A percentile compares a stretch with the other conserved stretches of the same genome.
phyloP scores from a whole-genome alignment of 2,329 filamentous ascomycete species.

The Xylaria sp. region DNA sequence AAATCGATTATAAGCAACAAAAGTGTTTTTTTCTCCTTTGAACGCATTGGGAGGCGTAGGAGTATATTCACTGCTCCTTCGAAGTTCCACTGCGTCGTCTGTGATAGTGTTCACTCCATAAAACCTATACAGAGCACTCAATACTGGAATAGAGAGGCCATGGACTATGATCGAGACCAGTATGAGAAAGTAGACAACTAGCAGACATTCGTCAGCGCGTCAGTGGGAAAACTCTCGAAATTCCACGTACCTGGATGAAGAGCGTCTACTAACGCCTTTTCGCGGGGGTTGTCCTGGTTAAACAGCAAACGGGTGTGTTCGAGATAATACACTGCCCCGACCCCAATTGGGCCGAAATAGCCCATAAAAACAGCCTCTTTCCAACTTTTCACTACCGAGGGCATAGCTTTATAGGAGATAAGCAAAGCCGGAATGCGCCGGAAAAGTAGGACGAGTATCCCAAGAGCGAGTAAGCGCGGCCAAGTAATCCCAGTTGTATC shows the following conservation, averaged over 20 bases:
- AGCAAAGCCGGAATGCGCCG: constrained; percentile 67
- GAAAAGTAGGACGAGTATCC: constrained; percentile 63
- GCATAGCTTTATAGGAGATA: constrained; percentile 65
- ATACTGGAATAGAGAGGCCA: constrained; percentile 59
- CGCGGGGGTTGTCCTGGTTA: constrained; percentile 33
- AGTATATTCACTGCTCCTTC: constrained; percentile 51
- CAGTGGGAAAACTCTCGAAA: not conserved
- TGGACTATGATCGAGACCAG: constrained; percentile 58
- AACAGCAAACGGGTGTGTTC: constrained; percentile 58
- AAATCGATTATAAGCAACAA: constrained; percentile 62
- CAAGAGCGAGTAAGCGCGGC: constrained; percentile 60
- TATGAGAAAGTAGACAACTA: constrained; percentile 56
- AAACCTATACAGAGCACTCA: constrained; percentile 53
- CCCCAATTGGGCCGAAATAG: constrained; percentile 80
- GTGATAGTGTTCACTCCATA: constrained; percentile 55
- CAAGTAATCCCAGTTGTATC: constrained; percentile 63
- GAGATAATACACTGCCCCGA: constrained; percentile 80
- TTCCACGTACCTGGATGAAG: constrained; percentile 48
- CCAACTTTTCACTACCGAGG: constrained; percentile 60
- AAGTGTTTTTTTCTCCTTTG: constrained; percentile 50
- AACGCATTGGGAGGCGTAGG: constrained; percentile 55
- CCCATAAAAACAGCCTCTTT: constrained; percentile 71
- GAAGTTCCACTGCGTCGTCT: constrained; percentile 55
- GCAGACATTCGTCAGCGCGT: not conserved
- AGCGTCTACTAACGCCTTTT: constrained; percentile 51